Evolutionary conservation across 768 basidiomycete genomes (phyloP), one percentile per base, ranked within the genome.

Genomic region (Gloeophyllum trabeum): DNA sequence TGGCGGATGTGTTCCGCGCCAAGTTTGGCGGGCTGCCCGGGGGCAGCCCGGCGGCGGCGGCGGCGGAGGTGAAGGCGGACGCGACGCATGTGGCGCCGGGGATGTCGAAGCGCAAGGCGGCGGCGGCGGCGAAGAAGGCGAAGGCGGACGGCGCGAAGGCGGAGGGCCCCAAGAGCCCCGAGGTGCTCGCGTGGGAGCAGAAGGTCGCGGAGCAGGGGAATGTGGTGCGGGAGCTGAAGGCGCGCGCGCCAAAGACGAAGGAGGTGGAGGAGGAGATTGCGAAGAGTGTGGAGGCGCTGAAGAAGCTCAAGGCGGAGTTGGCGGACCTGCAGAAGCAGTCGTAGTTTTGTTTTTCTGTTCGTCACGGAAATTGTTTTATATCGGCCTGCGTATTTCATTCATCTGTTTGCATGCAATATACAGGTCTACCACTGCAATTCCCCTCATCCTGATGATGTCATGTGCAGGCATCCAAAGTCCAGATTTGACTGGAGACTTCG

Each of bases 161-260:
- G 4, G 57, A 54, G 24, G 73, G 69, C 4, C 81, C 77, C 0
- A 89, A 84, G 58, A 76, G 84, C 2, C 70, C 77, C 1, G 86
- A 89, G 59, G 75, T 76, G 24, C 58, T 79, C 21, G 79, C 74
- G 3, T 62, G 88, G 44, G 91, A 91, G 60, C 72, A 67, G 34
- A 79, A 80, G 67, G 68, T 96, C 28, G 66, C 76, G 28, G 74
- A 72, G 40, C 90, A 96, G 57, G 91, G 87, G 0, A 71, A 76
- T 37, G 53, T 70, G 14, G 85, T 97, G 13, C 72, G 87, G 25
- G 58, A 66, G 40, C 56, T 97, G 54, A 94, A 88, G 60, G 73
- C 62, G 44, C 71, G 71, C 56, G 65, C 63, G 3, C 72, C 73
- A 5, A 79, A 75, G 61, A 71, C 72, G 10, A 57, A 71, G 30